A percentile compares a stretch with the other conserved stretches of the same genome.
Conservation (phyloP, 2,329 filamentous ascomycete genomes). For the Colletotrichum sp. region DNA sequence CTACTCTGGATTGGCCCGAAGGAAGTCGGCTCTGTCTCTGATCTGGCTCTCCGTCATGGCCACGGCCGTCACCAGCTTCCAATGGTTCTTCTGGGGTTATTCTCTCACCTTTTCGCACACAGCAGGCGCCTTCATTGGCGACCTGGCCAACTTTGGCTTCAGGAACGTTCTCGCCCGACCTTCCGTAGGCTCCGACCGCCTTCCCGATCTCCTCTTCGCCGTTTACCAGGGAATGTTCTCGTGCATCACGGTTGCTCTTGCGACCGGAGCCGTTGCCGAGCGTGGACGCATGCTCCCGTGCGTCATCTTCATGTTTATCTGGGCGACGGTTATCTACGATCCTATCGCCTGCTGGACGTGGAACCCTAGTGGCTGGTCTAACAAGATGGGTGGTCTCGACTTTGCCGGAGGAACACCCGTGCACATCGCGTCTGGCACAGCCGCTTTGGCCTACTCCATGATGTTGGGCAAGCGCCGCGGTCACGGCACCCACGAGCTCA, state of each 20-base stretch:
- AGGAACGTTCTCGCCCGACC: constrained; percentile 76
- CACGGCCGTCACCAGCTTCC: constrained; percentile 81
- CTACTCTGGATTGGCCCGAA: constrained; percentile 87
- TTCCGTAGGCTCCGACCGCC: constrained; percentile 73
- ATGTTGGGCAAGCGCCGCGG: constrained; percentile 88
- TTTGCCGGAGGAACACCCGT: constrained; percentile 92
- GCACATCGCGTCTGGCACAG: constrained; percentile 83
- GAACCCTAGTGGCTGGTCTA: constrained; percentile 84
- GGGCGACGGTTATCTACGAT: constrained; percentile 89
- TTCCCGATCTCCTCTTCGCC: constrained; percentile 86
- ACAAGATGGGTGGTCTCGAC: constrained; percentile 80
- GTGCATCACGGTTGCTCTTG: constrained; percentile 83
- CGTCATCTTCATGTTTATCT: constrained; percentile 92
- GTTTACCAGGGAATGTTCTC: constrained; percentile 92
- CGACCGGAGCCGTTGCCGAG: constrained; percentile 84
- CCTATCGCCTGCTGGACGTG: constrained; percentile 96
- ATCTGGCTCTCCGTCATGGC: constrained; percentile 94
- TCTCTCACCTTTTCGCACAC: constrained; percentile 82
- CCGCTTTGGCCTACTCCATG: constrained; percentile 87
- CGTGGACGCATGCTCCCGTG: constrained; percentile 87
- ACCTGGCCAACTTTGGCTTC: constrained; percentile 82
- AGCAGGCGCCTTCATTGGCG: constrained; percentile 77
- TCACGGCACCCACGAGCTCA: constrained; percentile 85
- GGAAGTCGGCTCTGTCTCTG: constrained; percentile 87
- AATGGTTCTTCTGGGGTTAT: constrained; percentile 96